These are phyloP conservation scores for Grosmannia penicillata DNA, from an alignment of 2,329 filamentous ascomycete genomes.

Conservation along the genomic window DNA sequence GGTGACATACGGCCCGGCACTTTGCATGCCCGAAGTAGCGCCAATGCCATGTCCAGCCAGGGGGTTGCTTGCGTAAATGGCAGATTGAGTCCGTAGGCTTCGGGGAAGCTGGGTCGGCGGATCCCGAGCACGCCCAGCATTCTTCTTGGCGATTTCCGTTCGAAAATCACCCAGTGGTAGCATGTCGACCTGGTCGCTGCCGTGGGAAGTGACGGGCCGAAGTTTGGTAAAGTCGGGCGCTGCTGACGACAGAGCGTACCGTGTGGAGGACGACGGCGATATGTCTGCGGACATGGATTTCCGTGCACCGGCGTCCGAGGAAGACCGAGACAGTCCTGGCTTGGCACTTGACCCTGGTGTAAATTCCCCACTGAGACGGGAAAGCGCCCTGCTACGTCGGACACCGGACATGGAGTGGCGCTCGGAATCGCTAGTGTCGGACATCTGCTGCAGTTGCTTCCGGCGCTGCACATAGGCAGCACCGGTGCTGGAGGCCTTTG, in stretches of 20 bases:
- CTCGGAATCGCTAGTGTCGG: conserved; percentile 12
- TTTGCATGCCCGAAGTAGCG: too few species aligned
- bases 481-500: conserved; percentile 29
- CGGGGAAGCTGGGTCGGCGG: too few species aligned
- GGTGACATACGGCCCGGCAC: conserved; percentile 5
- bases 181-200: background rate
- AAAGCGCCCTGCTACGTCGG: background rate
- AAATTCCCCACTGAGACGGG: conserved; percentile 3
- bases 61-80: too few species aligned
- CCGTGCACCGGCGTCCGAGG: background rate
- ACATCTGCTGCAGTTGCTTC: conserved; percentile 13
- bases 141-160: too few species aligned
- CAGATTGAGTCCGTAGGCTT: too few species aligned
- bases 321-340: background rate
- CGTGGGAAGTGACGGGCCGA: background rate
- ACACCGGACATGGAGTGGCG: conserved; percentile 1
- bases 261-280: background rate
- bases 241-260: background rate
- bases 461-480: conserved; percentile 29
- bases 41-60: too few species aligned
- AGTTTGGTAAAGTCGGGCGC: too few species aligned
- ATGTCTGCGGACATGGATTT: background rate
- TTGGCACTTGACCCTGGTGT: background rate
- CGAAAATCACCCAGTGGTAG: too few species aligned
- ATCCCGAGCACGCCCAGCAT: too few species aligned